Conservation (phyloP, 2,329 filamentous ascomycete species). For the Emergomyces orientalis region DNA sequence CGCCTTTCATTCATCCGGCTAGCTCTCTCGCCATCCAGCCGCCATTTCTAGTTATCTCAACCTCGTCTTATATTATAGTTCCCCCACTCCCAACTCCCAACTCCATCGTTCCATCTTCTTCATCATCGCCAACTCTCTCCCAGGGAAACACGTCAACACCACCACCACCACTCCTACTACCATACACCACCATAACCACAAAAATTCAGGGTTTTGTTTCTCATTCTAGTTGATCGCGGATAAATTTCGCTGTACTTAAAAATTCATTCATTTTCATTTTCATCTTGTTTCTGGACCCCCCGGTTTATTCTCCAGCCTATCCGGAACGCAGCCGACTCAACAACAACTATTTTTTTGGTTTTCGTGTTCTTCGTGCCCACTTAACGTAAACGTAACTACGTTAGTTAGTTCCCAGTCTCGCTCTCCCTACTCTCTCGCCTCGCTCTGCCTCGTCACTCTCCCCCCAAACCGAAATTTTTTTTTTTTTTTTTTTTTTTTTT, state of each 20-base stretch:
- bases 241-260: background rate
- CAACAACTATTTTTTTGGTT: background rate
- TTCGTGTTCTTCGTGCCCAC: background rate
- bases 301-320: background rate
- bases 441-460: no score
- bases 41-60: slow-evolving; percentile 11
- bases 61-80: background rate
- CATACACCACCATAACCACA: background rate
- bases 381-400: no score
- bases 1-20: background rate
- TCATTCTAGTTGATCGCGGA: background rate
- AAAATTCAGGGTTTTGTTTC: background rate
- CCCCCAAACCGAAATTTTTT: no score
- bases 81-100: background rate
- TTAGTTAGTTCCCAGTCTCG: no score
- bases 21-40: slow-evolving; percentile 7
- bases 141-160: background rate
- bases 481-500: no score
- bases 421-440: no score
- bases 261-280: background rate
- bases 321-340: background rate
- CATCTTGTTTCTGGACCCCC: background rate
- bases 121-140: background rate
- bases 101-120: slow-evolving; percentile 5
- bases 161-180: background rate